Conservation (phyloP, 306 rosid genomes). For the Medicago arabica region DNA sequence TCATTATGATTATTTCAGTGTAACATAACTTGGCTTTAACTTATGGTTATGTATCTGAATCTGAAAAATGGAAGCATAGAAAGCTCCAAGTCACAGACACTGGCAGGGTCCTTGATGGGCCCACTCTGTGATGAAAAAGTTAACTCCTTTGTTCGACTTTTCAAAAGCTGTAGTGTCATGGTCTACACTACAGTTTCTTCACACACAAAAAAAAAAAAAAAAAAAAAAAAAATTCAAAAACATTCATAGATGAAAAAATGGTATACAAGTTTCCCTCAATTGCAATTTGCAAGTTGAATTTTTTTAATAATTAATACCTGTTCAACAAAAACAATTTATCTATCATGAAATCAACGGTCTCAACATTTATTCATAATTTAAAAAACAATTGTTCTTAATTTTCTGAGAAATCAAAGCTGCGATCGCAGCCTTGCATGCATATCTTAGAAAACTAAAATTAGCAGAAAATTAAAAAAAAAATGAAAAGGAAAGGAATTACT, state of each 20-base stretch:
- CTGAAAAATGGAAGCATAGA: constrained; percentile 29
- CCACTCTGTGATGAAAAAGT: constrained; percentile 29
- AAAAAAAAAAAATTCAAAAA: background rate
- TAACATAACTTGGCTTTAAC: constrained; percentile 27
- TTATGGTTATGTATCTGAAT: constrained; percentile 24
- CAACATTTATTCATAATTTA: background rate
- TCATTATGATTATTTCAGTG: constrained; percentile 11
- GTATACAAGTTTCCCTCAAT: constrained; percentile 8
- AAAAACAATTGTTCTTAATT: background rate
- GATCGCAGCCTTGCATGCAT: no score
- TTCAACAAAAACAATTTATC: background rate
- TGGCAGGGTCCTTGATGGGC: constrained; percentile 17
- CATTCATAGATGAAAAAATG: background rate
- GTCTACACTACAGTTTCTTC: constrained; percentile 12
- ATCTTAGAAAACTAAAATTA: background rate
- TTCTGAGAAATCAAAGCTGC: background rate
- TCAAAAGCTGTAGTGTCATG: constrained; percentile 23
- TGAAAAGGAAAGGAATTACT: background rate
- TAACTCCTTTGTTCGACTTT: constrained; percentile 26
- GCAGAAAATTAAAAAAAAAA: background rate
- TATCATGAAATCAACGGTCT: background rate
- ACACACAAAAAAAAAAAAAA: no score
- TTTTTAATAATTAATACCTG: constrained; percentile 9
- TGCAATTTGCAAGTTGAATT: constrained; percentile 17
- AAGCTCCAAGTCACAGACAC: constrained; percentile 31